phyloP scores from a whole-genome alignment of 352 stramenopile genomes.

The Phytophthora lateralis region DNA sequence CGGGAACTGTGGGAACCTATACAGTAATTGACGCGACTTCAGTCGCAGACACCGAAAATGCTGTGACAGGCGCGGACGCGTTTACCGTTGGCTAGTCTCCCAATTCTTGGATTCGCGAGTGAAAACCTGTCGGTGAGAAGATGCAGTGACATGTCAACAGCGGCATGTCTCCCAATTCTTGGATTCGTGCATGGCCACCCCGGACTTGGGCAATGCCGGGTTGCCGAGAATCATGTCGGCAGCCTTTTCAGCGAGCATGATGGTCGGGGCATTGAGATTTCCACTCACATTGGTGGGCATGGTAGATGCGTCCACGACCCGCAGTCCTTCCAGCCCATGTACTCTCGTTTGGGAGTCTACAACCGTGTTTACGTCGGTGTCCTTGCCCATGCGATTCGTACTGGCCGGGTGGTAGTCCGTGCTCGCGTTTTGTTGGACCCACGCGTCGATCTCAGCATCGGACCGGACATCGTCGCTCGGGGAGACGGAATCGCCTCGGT shows the following conservation, averaged over 20 bases:
- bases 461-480: conserved; percentile 52
- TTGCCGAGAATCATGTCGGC: conserved; percentile 90
- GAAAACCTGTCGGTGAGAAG: background rate
- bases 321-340: conserved; percentile 82
- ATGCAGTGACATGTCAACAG: conserved; percentile 14
- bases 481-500: conserved; percentile 73
- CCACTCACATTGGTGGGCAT: conserved; percentile 94
- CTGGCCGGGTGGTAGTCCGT: conserved; percentile 89
- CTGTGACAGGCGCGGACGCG: too few species aligned
- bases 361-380: conserved; percentile 60
- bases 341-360: conserved; percentile 87
- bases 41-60: too few species aligned
- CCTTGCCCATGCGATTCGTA: conserved; percentile 84
- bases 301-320: conserved; percentile 91
- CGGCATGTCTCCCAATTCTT: conserved; percentile 58
- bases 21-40: too few species aligned
- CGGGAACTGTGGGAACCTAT: too few species aligned
- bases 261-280: conserved; percentile 92
- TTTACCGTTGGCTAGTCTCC: too few species aligned
- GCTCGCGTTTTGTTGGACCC: conserved; percentile 75
- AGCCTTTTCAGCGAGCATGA: conserved; percentile 92
- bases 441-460: conserved; percentile 76
- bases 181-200: conserved; percentile 58
- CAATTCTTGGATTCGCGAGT: background rate
- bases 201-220: conserved; percentile 56